A percentile compares a stretch with the other conserved stretches of the same genome.
Evolutionary conservation across 2,329 filamentous ascomycete genomes (phyloP).

Genomic region (Clarireedia paspali): DNA sequence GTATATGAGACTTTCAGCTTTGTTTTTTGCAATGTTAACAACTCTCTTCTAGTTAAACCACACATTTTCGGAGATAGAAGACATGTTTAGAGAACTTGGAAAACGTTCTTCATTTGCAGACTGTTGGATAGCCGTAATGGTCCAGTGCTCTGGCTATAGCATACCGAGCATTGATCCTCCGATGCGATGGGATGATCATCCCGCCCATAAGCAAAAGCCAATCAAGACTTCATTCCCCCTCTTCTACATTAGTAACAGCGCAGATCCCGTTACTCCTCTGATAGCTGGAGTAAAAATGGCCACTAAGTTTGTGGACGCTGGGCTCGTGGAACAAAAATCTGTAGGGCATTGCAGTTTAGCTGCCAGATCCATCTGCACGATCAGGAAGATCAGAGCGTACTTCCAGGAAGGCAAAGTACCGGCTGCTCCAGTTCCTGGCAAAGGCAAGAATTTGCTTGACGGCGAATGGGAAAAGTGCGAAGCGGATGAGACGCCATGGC

Average conservation of each 20-base stretch:
- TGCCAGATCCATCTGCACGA: constrained; percentile 21
- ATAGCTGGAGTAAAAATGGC: constrained; percentile 26
- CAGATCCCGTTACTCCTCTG: constrained; percentile 33
- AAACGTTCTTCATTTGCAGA: constrained; percentile 19
- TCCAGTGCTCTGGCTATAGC: constrained; percentile 20
- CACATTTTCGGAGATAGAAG: constrained; percentile 21
- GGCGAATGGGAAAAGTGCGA: constrained; percentile 24
- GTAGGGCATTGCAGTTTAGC: constrained; percentile 23
- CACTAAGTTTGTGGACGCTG: constrained; percentile 21
- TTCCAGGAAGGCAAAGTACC: constrained; percentile 23
- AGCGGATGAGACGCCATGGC: constrained; percentile 22
- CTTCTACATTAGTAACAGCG: constrained; percentile 33
- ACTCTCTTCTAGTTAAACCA: constrained; percentile 20
- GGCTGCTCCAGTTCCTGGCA: constrained; percentile 10
- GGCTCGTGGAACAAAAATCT: constrained; percentile 24
- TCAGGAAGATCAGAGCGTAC: constrained; percentile 21
- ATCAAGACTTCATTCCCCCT: constrained; percentile 33
- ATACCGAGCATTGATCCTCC: constrained; percentile 22
- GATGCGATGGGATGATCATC: constrained; percentile 26
- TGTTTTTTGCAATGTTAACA: not conserved
- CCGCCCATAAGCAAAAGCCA: constrained; percentile 18
- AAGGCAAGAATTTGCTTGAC: constrained; percentile 13
- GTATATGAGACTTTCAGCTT: not conserved
- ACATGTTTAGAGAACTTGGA: constrained; percentile 17
- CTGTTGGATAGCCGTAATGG: constrained; percentile 22